These are phyloP conservation scores for Croton laevigatus DNA, from an alignment of 441 rosid species.

Conservation along the genomic window DNA sequence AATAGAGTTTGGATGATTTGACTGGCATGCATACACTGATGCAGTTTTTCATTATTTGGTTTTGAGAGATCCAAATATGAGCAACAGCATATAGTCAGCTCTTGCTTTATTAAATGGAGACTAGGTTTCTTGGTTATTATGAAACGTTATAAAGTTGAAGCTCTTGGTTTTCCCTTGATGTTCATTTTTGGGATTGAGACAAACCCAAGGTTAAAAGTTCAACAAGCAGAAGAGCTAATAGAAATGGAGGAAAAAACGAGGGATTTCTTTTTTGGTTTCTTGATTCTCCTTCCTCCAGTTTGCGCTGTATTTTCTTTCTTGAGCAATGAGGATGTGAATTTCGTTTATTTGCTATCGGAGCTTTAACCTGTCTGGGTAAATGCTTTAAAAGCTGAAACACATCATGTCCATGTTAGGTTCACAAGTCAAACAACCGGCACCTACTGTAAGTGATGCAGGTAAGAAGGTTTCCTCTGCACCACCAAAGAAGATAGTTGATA, in stretches of 20 bases:
- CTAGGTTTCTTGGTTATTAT: neutral
- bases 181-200: neutral
- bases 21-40: neutral
- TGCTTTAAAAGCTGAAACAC: conserved; percentile 19
- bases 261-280: neutral
- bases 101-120: neutral
- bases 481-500: conserved; percentile 51
- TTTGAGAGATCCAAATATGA: neutral
- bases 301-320: neutral
- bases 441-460: conserved; percentile 35
- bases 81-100: neutral
- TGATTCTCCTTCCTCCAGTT: neutral
- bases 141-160: no score
- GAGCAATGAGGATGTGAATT: neutral
- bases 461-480: conserved; percentile 29
- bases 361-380: neutral
- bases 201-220: neutral
- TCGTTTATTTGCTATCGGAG: no score
- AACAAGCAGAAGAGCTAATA: neutral
- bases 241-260: neutral
- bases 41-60: neutral
- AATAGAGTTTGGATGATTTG: neutral
- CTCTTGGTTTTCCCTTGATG: no score
- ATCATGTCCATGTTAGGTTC: conserved; percentile 47
- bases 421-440: conserved; percentile 39